phyloP scores from a whole-genome alignment of 1,139 yeast genomes.

The Suhomyces atakaporum region DNA sequence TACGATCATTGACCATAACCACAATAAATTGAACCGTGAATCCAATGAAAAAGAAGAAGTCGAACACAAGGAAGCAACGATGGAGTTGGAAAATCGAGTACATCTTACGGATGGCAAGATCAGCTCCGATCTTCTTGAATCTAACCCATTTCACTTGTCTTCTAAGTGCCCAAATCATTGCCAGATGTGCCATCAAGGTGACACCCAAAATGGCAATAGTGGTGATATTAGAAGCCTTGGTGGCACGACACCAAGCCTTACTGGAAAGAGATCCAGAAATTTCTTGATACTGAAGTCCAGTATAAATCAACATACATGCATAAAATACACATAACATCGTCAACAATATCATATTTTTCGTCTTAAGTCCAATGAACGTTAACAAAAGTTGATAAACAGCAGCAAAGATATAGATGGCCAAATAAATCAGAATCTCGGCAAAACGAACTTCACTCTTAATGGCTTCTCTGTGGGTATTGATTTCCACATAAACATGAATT shows the following conservation, averaged over 20 bases:
- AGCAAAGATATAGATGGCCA: conserved; percentile 33
- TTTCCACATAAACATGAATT: conserved; percentile 37
- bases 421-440: conserved; percentile 23
- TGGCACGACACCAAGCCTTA: conserved; percentile 31
- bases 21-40: conserved; percentile 56
- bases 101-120: conserved; percentile 40
- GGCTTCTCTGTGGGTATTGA: conserved; percentile 31
- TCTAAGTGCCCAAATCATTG: conserved; percentile 37
- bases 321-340: conserved; percentile 47
- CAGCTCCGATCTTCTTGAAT: conserved; percentile 55
- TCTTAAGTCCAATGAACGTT: conserved; percentile 43
- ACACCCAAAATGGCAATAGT: conserved; percentile 47
- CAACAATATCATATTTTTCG: conserved; percentile 45
- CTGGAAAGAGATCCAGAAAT: conserved; percentile 28
- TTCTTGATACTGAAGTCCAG: conserved; percentile 54
- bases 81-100: conserved; percentile 46
- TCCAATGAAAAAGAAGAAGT: conserved; percentile 53
- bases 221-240: conserved; percentile 44
- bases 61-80: conserved; percentile 45
- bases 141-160: conserved; percentile 51
- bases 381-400: conserved; percentile 33
- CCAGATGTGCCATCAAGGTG: conserved; percentile 37
- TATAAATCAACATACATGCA: conserved; percentile 51
- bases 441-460: conserved; percentile 20
- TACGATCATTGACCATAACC: conserved; percentile 42